These are phyloP conservation scores for Macroventuria anomochaeta DNA, from an alignment of 2,329 filamentous ascomycete species.

Conservation along the genomic window DNA sequence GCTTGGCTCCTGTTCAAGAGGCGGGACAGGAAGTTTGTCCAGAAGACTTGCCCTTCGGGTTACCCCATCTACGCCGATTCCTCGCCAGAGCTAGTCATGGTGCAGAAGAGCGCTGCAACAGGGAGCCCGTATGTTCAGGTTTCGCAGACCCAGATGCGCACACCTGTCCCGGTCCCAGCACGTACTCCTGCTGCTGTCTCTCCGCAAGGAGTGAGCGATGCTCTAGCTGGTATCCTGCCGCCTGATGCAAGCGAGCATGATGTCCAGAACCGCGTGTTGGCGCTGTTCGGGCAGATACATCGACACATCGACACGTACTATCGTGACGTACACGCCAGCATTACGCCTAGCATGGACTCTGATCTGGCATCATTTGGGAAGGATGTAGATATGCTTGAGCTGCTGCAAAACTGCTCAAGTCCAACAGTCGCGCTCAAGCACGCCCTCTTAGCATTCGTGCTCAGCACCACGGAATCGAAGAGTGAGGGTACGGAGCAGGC, in stretches of 20 bases:
- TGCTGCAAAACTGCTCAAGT: slow-evolving; percentile 33
- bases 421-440: slow-evolving; percentile 42
- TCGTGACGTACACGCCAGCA: slow-evolving; percentile 43
- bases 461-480: slow-evolving; percentile 29
- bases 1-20: slow-evolving; percentile 42
- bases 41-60: slow-evolving; percentile 8
- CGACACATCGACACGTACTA: slow-evolving; percentile 43
- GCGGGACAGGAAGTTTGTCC: slow-evolving; percentile 18
- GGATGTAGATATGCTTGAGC: slow-evolving; percentile 31
- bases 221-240: slow-evolving; percentile 33
- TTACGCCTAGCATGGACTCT: slow-evolving; percentile 42
- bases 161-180: slow-evolving; percentile 9
- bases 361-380: slow-evolving; percentile 38
- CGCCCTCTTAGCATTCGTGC: slow-evolving; percentile 36
- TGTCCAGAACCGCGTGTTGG: slow-evolving; percentile 27
- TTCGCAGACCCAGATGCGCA: slow-evolving; percentile 30
- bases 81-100: slow-evolving; percentile 33
- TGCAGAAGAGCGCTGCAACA: slow-evolving; percentile 26
- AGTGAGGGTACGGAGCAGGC: slow-evolving; percentile 20
- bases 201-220: slow-evolving; percentile 19
- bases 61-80: slow-evolving; percentile 30
- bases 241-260: slow-evolving; percentile 31
- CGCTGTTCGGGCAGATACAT: slow-evolving; percentile 37
- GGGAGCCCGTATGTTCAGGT: slow-evolving; percentile 37
- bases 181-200: neutral